Evolutionary conservation across 2,329 filamentous ascomycete genomes (phyloP).

Genomic region (Xylaria sp.): DNA sequence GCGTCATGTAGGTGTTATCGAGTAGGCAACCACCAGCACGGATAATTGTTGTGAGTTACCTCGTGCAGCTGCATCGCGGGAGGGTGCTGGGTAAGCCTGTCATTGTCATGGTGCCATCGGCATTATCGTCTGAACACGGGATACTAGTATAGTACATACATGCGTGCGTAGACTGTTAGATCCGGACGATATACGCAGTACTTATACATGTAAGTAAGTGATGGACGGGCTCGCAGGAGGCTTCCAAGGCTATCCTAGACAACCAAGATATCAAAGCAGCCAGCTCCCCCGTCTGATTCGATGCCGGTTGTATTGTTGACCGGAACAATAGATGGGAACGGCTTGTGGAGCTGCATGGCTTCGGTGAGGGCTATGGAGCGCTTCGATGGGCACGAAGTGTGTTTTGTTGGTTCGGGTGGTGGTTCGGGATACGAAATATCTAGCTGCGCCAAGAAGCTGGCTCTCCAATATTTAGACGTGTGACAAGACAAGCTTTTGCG

Average conservation of each 20-base stretch:
- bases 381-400: not conserved
- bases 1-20: constrained; percentile 2
- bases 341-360: constrained; percentile 19
- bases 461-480: constrained; percentile 9
- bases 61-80: constrained; percentile 20
- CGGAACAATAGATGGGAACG: constrained; percentile 13
- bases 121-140: constrained; percentile 19
- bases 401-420: constrained; percentile 6
- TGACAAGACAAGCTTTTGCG: not conserved
- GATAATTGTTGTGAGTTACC: constrained; percentile 13
- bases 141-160: too few species aligned
- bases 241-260: constrained; percentile 17
- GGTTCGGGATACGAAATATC: constrained; percentile 23
- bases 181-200: constrained; percentile 12
- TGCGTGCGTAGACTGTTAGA: constrained; percentile 11
- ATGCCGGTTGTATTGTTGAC: constrained; percentile 11
- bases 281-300: constrained; percentile 22
- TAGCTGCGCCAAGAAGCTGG: constrained; percentile 15
- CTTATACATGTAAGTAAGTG: too few species aligned
- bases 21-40: constrained; percentile 6
- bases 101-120: constrained; percentile 35
- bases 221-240: not conserved
- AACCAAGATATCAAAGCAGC: constrained; percentile 11
- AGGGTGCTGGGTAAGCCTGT: constrained; percentile 24
- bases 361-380: constrained; percentile 9